A percentile compares a stretch with the other conserved stretches of the same genome.
Evolutionary conservation across 177 flowering plant genomes (phyloP).

Genomic region (Tripterygium wilfordii): DNA sequence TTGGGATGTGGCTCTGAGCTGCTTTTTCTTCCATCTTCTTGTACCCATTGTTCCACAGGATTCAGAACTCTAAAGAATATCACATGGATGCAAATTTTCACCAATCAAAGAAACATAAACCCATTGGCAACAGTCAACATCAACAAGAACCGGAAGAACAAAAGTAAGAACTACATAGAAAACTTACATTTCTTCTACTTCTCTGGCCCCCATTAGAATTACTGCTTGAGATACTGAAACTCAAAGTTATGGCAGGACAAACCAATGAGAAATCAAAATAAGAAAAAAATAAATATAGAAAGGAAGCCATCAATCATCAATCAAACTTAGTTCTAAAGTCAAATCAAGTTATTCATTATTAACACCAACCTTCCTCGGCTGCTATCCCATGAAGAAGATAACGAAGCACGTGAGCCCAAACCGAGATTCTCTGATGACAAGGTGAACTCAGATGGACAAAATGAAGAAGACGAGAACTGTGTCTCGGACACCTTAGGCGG

Average conservation of each 20-base stretch:
- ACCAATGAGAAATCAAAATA: constrained; percentile 11
- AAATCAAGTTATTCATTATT: too few relatives aligned
- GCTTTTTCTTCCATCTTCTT: constrained; percentile 63
- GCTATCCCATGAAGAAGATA: constrained; percentile 59
- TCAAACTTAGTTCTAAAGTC: too few relatives aligned
- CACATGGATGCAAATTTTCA: neutral
- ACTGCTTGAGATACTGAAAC: constrained; percentile 44
- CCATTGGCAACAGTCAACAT: too few relatives aligned
- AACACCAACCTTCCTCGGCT: constrained; percentile 64
- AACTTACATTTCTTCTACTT: constrained; percentile 73
- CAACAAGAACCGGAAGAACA: neutral
- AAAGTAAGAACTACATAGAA: too few relatives aligned
- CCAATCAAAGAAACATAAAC: too few relatives aligned
- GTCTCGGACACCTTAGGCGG: too few relatives aligned
- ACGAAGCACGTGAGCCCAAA: constrained; percentile 40
- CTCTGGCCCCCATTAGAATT: constrained; percentile 57
- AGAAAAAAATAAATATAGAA: too few relatives aligned
- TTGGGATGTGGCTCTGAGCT: constrained; percentile 55
- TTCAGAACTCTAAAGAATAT: constrained; percentile 51
- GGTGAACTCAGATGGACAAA: constrained; percentile 47
- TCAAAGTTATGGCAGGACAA: constrained; percentile 1
- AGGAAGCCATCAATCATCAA: too few relatives aligned
- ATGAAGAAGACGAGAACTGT: constrained; percentile 43
- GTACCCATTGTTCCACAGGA: constrained; percentile 53
- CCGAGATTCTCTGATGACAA: constrained; percentile 62